Conservation (phyloP, 192 early-diverging fungal genomes). For the Rhizophlyctis rosea region DNA sequence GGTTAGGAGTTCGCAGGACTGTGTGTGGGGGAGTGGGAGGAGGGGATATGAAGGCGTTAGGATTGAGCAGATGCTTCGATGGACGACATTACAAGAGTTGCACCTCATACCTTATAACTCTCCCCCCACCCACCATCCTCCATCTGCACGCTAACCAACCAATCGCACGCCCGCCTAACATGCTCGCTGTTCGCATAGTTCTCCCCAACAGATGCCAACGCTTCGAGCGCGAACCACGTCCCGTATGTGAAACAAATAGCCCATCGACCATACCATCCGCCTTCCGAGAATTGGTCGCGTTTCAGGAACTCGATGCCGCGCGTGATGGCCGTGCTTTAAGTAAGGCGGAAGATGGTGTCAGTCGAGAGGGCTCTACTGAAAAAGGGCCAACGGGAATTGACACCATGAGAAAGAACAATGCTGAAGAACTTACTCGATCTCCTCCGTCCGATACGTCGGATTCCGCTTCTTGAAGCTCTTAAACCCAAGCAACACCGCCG, state of each 20-base stretch:
- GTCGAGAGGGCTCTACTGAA: background rate
- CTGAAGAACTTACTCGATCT: too few species aligned
- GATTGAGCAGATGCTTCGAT: background rate
- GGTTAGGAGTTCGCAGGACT: conserved; percentile 68
- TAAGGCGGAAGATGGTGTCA: conserved; percentile 4
- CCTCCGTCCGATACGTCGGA: conserved; percentile 75
- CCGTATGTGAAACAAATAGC: conserved; percentile 98
- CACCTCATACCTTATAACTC: conserved; percentile 70
- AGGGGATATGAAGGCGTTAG: conserved; percentile 20
- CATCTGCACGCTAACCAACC: conserved; percentile 82
- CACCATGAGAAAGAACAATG: conserved; percentile 26
- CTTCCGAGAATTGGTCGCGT: conserved; percentile 70
- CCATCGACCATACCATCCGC: conserved; percentile 95
- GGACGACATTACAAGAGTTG: too few species aligned
- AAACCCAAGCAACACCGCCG: conserved; percentile 84
- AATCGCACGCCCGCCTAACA: conserved; percentile 78
- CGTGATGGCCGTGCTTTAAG: conserved; percentile 32
- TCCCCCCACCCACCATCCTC: conserved; percentile 98
- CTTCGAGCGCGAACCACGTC: conserved; percentile 86
- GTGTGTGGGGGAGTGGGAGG: conserved; percentile 1
- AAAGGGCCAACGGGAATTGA: background rate
- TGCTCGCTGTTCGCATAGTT: conserved; percentile 69
- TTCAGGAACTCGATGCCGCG: conserved; percentile 77
- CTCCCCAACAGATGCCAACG: conserved; percentile 77
- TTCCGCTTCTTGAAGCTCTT: conserved; percentile 68